phyloP scores from a whole-genome alignment of 352 stramenopile genomes.

The Blastocystis sp. region DNA sequence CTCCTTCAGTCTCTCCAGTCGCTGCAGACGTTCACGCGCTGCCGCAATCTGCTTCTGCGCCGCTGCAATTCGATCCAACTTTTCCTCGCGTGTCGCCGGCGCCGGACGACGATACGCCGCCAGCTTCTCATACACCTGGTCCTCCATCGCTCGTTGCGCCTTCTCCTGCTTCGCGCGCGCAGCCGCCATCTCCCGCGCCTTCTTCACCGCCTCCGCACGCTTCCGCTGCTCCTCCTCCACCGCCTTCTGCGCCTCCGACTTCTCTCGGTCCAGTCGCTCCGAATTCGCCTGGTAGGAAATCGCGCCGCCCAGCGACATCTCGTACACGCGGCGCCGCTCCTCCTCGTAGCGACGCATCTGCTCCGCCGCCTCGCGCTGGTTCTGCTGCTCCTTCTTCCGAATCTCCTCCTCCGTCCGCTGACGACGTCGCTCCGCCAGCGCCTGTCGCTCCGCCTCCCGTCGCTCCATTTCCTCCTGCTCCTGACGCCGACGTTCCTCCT shows the following conservation, averaged over 20 bases:
- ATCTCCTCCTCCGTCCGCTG: neutral
- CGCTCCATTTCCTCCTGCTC: neutral
- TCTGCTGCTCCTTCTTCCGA: neutral
- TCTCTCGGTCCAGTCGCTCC: neutral
- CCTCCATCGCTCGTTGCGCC: neutral
- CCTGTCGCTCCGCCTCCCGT: neutral
- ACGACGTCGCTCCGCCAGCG: neutral
- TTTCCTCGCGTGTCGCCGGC: neutral
- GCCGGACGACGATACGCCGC: neutral
- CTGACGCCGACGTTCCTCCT: conserved; percentile 1
- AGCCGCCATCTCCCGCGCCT: neutral
- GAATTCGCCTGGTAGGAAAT: neutral
- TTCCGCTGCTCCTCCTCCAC: neutral
- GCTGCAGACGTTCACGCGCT: neutral
- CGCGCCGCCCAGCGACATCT: neutral
- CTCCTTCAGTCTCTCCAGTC: neutral
- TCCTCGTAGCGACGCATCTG: conserved; percentile 13
- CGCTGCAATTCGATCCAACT: neutral
- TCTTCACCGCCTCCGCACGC: neutral
- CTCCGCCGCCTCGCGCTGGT: neutral
- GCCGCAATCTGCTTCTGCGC: neutral
- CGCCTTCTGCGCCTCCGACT: neutral
- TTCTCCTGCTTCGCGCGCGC: neutral
- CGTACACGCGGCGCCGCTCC: neutral
- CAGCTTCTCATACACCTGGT: neutral